Conservation (phyloP, 805 yeast species). For the Metschnikowia santaceciliae region DNA sequence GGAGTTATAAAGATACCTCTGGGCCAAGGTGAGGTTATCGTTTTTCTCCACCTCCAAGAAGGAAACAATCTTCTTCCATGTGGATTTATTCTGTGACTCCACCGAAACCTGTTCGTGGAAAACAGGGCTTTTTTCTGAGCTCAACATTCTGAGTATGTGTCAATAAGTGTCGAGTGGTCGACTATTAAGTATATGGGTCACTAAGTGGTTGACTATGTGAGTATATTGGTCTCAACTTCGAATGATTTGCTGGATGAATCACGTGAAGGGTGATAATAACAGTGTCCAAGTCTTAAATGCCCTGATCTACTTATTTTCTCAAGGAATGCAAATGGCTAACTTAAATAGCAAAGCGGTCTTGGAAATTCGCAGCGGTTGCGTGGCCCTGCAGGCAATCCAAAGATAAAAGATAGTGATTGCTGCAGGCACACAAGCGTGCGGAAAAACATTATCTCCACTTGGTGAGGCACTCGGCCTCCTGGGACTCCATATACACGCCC, state of each 20-base stretch:
- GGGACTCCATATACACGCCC: background rate
- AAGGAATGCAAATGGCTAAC: background rate
- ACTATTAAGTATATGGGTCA: too few relatives aligned
- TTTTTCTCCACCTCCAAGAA: constrained; percentile 30
- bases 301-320: background rate
- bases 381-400: background rate
- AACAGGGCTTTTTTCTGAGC: constrained; percentile 1
- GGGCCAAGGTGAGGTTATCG: constrained; percentile 47
- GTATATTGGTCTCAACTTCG: too few relatives aligned
- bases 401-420: constrained; percentile 4
- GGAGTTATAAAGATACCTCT: constrained; percentile 65
- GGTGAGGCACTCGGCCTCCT: background rate
- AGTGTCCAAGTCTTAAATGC: background rate
- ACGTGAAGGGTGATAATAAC: background rate
- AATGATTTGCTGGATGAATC: too few relatives aligned
- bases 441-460: background rate
- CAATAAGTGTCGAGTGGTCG: background rate
- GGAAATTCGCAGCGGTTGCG: background rate
- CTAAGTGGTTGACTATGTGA: too few relatives aligned
- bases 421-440: background rate
- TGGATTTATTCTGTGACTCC: constrained; percentile 54
- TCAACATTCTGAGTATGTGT: background rate
- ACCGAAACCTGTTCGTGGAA: constrained; percentile 7
- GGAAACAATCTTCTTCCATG: constrained; percentile 11
- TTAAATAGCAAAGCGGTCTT: background rate